phyloP scores from a whole-genome alignment of 2,329 filamentous ascomycete species.

The Colletotrichum destructivum region DNA sequence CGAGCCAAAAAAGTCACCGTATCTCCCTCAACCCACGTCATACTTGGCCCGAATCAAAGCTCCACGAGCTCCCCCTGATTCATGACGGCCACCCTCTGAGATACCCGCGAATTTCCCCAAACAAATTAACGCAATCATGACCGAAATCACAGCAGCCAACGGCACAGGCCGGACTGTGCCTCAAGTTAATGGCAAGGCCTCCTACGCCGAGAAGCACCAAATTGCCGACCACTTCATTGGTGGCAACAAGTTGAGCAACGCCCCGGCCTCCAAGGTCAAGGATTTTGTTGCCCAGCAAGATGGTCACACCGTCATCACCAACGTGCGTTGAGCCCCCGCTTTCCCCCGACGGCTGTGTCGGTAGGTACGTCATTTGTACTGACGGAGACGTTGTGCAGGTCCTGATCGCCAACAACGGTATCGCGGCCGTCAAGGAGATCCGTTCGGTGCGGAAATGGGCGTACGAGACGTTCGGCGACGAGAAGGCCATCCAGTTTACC shows the following conservation, averaged over 20 bases:
- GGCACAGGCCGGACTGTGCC: slow-evolving; percentile 66
- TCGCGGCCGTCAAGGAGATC: slow-evolving; percentile 99
- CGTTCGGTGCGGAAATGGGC: slow-evolving; percentile 99
- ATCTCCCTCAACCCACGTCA: slow-evolving; percentile 8
- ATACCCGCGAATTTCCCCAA: slow-evolving; percentile 35
- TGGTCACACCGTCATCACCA: slow-evolving; percentile 98
- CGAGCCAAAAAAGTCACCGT: slow-evolving; percentile 17
- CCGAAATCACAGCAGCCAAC: slow-evolving; percentile 60
- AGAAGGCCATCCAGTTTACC: slow-evolving; percentile 98
- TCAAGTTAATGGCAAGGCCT: slow-evolving; percentile 70
- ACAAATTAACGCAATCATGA: slow-evolving; percentile 58
- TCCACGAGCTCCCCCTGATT: slow-evolving; percentile 39
- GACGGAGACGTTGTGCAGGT: slow-evolving; percentile 70
- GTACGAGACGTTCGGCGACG: slow-evolving; percentile 99
- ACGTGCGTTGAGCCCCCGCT: slow-evolving; percentile 72
- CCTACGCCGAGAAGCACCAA: slow-evolving; percentile 85
- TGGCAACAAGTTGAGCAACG: slow-evolving; percentile 88
- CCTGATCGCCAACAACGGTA: slow-evolving; percentile 99
- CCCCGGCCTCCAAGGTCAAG: slow-evolving; percentile 89
- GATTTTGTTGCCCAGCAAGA: slow-evolving; percentile 93
- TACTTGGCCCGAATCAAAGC: slow-evolving; percentile 25
- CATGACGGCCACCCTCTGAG: slow-evolving; percentile 43
- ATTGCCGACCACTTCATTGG: slow-evolving; percentile 96
- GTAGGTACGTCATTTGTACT: slow-evolving; percentile 21
- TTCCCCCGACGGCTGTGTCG: not conserved